These are phyloP conservation scores for Chenopodium suecicum DNA, from an alignment of 148 eudicot genomes.

Conservation along the genomic window DNA sequence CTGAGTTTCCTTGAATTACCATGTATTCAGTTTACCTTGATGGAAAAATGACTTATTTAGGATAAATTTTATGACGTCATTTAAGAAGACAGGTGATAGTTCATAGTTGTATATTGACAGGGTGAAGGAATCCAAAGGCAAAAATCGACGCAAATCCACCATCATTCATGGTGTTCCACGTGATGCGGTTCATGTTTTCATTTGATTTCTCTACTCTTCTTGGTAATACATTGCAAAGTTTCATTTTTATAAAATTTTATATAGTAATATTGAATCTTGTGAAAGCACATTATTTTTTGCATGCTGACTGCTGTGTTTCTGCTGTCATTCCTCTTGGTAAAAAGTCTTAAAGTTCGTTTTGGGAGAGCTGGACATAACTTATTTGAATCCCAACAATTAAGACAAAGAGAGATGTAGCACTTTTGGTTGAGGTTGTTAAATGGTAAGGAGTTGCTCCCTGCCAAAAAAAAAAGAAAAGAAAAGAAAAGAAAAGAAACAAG, in stretches of 20 bases:
- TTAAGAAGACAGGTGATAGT: not conserved
- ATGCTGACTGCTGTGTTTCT: conserved; percentile 15
- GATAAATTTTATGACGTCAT: not conserved
- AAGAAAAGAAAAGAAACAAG: conserved; percentile 19
- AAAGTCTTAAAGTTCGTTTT: too few species aligned
- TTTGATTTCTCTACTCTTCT: conserved; percentile 78
- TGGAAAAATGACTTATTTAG: not conserved
- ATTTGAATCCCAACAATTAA: too few species aligned
- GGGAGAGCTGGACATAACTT: too few species aligned
- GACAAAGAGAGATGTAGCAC: too few species aligned
- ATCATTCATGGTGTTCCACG: conserved; percentile 72
- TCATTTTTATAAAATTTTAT: not conserved
- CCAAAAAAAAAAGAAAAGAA: too few species aligned
- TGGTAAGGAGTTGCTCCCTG: too few species aligned
- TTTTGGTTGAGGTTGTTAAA: too few species aligned
- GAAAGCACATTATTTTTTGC: not conserved
- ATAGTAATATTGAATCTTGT: not conserved
- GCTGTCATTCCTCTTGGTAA: not conserved
- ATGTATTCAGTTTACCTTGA: not conserved
- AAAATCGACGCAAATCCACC: conserved; percentile 41
- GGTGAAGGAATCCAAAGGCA: conserved; percentile 62
- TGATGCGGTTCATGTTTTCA: conserved; percentile 75
- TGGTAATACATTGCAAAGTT: too few species aligned
- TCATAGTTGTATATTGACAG: conserved; percentile 30
- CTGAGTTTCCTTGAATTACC: not conserved